Conservation (phyloP, 192 early-diverging fungal genomes). For the Rhizoclosmatium sp. region DNA sequence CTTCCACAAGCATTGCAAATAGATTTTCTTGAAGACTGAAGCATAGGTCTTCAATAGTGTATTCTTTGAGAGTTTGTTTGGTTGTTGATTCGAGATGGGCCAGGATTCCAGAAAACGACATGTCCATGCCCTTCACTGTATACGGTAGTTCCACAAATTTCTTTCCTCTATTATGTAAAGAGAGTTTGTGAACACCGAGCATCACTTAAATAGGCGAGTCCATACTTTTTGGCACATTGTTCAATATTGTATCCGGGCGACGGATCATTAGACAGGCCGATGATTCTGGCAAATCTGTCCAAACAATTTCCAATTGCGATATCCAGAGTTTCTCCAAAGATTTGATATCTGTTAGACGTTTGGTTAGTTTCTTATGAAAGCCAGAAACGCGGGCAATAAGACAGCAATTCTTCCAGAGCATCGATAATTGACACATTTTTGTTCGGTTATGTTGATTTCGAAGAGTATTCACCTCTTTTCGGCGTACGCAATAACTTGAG, state of each 20-base stretch:
- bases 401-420: too few species aligned
- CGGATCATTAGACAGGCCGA: slow-evolving; percentile 95
- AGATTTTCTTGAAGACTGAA: slow-evolving; percentile 96
- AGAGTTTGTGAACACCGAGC: neutral
- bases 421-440: too few species aligned
- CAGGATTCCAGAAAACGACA: slow-evolving; percentile 96
- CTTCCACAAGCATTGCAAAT: slow-evolving; percentile 99
- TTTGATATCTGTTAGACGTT: slow-evolving; percentile 70
- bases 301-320: slow-evolving; percentile 99
- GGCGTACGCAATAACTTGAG: slow-evolving; percentile 98
- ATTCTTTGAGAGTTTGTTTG: slow-evolving; percentile 25
- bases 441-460: slow-evolving; percentile 5
- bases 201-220: neutral
- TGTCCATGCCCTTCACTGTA: slow-evolving; percentile 99
- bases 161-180: slow-evolving; percentile 68
- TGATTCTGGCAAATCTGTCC: slow-evolving; percentile 94
- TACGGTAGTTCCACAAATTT: slow-evolving; percentile 92
- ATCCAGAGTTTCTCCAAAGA: slow-evolving; percentile 98
- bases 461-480: slow-evolving; percentile 69
- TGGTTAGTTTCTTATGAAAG: neutral
- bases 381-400: too few species aligned
- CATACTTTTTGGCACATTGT: slow-evolving; percentile 87
- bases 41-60: slow-evolving; percentile 90
- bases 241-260: slow-evolving; percentile 98
- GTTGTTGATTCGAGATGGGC: slow-evolving; percentile 81